Conservation (phyloP, 345 rosid genomes). For the Ricinus communis region DNA sequence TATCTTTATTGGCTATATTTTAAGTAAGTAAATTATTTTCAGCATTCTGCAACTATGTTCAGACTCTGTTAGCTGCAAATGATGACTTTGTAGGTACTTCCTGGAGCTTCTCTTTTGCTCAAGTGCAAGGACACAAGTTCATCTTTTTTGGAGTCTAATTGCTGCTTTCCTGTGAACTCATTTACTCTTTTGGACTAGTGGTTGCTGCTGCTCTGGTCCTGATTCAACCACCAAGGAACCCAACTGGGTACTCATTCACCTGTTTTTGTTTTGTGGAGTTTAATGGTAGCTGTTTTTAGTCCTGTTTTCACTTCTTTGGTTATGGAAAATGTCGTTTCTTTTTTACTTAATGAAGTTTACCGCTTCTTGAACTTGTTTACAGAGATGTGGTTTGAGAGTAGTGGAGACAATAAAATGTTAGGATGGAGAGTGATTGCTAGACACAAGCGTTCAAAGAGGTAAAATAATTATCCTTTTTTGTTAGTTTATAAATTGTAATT, state of each 20-base stretch:
- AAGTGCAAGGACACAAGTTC: constrained; percentile 30
- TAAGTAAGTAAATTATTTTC: constrained; percentile 16
- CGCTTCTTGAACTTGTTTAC: constrained; percentile 29
- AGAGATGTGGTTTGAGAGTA: constrained; percentile 57
- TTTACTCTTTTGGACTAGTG: constrained; percentile 12
- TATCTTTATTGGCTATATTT: constrained; percentile 32
- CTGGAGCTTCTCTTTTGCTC: constrained; percentile 22
- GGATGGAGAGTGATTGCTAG: constrained; percentile 47
- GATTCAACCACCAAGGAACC: constrained; percentile 20
- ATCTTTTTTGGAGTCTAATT: constrained; percentile 28
- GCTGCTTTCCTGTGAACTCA: constrained; percentile 20
- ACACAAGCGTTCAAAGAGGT: constrained; percentile 96
- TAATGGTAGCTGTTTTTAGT: constrained; percentile 29
- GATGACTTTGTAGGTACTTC: constrained; percentile 30
- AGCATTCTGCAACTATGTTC: constrained; percentile 25
- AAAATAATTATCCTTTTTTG: constrained; percentile 22
- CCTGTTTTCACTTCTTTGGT: constrained; percentile 12
- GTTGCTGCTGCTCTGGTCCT: constrained; percentile 19
- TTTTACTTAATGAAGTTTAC: constrained; percentile 14
- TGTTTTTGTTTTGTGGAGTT: constrained; percentile 19
- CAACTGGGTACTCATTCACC: constrained; percentile 16
- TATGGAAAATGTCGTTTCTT: constrained; percentile 14
- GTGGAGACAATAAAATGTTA: constrained; percentile 46
- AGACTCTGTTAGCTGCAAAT: constrained; percentile 33
- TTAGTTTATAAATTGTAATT: constrained; percentile 28